A percentile compares a stretch with the other conserved stretches of the same genome.
phyloP scores from a whole-genome alignment of 164 flowering plant species.

The Stephania cephalantha region DNA sequence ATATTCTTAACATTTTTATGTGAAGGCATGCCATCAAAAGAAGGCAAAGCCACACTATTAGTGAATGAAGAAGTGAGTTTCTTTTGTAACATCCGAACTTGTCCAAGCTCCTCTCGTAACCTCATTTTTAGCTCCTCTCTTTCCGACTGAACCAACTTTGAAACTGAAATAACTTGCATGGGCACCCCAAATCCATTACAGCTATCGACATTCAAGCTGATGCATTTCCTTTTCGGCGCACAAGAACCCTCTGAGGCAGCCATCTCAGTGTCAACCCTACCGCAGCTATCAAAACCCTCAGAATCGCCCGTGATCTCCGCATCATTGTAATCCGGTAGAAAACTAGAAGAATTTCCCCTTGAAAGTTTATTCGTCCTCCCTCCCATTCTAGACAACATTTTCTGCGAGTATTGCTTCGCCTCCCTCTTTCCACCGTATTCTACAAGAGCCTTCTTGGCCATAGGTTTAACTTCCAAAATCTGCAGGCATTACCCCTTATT shows the following conservation, averaged over 20 bases:
- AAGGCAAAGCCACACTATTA: slow-evolving; percentile 27
- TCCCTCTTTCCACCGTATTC: slow-evolving; percentile 48
- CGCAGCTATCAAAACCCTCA: slow-evolving; percentile 71
- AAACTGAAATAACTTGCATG: slow-evolving; percentile 42
- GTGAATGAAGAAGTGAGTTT: slow-evolving; percentile 22
- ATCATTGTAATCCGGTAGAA: slow-evolving; percentile 51
- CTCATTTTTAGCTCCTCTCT: slow-evolving; percentile 46
- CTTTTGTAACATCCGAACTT: slow-evolving; percentile 41
- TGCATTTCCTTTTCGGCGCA: slow-evolving; percentile 54
- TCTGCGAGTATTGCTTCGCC: slow-evolving; percentile 25
- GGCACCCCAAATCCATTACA: slow-evolving; percentile 54
- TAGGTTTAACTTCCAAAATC: slow-evolving; percentile 32
- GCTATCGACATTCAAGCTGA: slow-evolving; percentile 44
- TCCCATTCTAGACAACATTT: slow-evolving; percentile 27
- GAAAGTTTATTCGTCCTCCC: slow-evolving; percentile 52
- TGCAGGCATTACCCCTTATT: slow-evolving; percentile 42
- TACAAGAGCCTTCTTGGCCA: slow-evolving; percentile 59
- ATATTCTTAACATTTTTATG: slow-evolving; percentile 40
- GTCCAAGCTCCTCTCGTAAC: slow-evolving; percentile 66
- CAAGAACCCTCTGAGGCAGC: slow-evolving; percentile 55
- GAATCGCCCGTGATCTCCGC: slow-evolving; percentile 72
- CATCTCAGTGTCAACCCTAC: slow-evolving; percentile 47
- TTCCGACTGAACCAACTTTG: slow-evolving; percentile 54
- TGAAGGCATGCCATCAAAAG: slow-evolving; percentile 44
- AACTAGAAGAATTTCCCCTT: slow-evolving; percentile 43